Evolutionary conservation across 2,329 filamentous ascomycete genomes (phyloP).

Genomic region (Akanthomyces dipterigenus): DNA sequence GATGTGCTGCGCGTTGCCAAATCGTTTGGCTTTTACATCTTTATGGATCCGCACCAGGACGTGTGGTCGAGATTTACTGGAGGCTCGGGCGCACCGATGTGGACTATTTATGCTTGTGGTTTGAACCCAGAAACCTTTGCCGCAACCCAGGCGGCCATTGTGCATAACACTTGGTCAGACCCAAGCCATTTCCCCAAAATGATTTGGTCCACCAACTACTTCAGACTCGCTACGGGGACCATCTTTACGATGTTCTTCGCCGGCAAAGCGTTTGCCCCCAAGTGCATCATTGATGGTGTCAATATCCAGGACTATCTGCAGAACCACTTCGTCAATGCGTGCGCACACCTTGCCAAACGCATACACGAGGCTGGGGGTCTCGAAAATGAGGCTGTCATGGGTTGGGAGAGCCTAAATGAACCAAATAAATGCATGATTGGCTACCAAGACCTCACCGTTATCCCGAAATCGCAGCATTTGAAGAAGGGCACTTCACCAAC

Average conservation of each 20-base stretch:
- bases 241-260: slow-evolving; percentile 95
- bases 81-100: slow-evolving; percentile 92
- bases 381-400: slow-evolving; percentile 79
- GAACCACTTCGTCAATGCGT: slow-evolving; percentile 74
- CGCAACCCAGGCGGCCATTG: slow-evolving; percentile 82
- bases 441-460: slow-evolving; percentile 69
- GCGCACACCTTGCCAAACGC: slow-evolving; percentile 70
- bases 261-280: slow-evolving; percentile 86
- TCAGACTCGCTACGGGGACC: slow-evolving; percentile 74
- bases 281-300: slow-evolving; percentile 86
- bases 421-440: slow-evolving; percentile 85
- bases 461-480: slow-evolving; percentile 81
- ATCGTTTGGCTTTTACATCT: slow-evolving; percentile 88
- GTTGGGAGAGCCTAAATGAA: slow-evolving; percentile 96
- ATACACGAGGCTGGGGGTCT: slow-evolving; percentile 88
- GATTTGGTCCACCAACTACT: slow-evolving; percentile 99
- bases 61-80: slow-evolving; percentile 95
- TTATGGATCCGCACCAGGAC: slow-evolving; percentile 99
- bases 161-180: slow-evolving; percentile 88
- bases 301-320: slow-evolving; percentile 97
- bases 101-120: slow-evolving; percentile 93
- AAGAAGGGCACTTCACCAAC: slow-evolving; percentile 92
- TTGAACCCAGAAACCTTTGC: slow-evolving; percentile 81
- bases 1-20: slow-evolving; percentile 76
- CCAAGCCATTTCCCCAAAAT: slow-evolving; percentile 90